Evolutionary conservation across 2,329 filamentous ascomycete genomes (phyloP), one percentile per base, ranked within the genome.

Genomic region (Falciphora oryzae): DNA sequence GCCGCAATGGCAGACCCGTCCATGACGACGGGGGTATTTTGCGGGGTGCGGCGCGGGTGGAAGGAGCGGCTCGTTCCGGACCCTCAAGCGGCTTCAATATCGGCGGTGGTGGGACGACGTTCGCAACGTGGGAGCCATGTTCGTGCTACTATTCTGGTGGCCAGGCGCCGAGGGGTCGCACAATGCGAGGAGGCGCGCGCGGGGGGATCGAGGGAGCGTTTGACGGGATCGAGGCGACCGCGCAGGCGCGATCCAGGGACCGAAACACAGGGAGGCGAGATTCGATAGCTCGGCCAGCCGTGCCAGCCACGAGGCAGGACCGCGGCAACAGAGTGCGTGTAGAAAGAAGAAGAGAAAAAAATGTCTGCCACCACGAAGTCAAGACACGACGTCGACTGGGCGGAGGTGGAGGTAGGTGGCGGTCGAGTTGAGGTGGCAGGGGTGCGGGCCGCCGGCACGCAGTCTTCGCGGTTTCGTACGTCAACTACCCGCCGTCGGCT

Each of bases 1-100:
- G 76, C 75, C 75, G 79, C 75, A 74, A 79, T 74, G 68, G 76
- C 75, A 72, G 78, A 75, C 74, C 79, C 77, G 75, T 85, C 83
- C 83, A 85, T 85, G 71, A 69, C 65, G 57, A 61, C 28, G 35
- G 57, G 63, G 50, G 35, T 35, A 35, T 22, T 58, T 61, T 31
- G 53, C 22, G 59, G n/a, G 59, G 38, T 32, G 32, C 38, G 38
- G n/a, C 32, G 32, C 59, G 59, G 27, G 59, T 27, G 32, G 25
- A n/a, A 61, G 32, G 18, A 61, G 32, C n/a, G 32, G 38, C 31
- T 38, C 35, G 31, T n/a, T 60, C n/a, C 6, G 59, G n/a, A 22
- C 59, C 59, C 38, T 60, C 31, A 60, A 32, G 59, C 31, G 38
- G 59, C 59, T 18, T 38, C 59, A 38, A 61, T 32, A 61, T 28